Evolutionary conservation across 768 basidiomycete species (phyloP), one percentile per base, ranked within the genome.

Genomic region (Boletellus ananiceps): DNA sequence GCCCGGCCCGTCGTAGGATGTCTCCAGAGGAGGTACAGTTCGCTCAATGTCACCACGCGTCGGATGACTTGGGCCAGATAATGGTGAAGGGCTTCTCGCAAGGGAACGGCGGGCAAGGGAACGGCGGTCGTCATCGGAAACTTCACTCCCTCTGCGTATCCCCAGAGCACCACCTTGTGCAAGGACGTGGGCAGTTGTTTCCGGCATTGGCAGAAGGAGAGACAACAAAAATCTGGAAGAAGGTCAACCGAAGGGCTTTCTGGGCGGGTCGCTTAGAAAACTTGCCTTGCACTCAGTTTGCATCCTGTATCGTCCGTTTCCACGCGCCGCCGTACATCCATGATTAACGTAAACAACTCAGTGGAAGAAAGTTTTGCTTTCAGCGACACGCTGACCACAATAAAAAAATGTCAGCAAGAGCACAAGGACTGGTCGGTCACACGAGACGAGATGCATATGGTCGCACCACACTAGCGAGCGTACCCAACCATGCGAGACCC

Each of bases 291-390:
- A 27, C 53, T 40, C n/a, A 49, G 21, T 32, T 56, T 53, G 13
- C 33, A 53, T 18, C 42, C 53, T 8, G 76, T 82, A 37, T 76
- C 74, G 57, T 86, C 84, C 55, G 78, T 78, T 61, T 14, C 93
- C 8, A 95, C 83, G 8, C 84, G 73, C 47, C 83, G 71, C 18
- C 93, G 77, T 14, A 93, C 84, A 51, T 93, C 87, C 48, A 74
- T 71, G 13, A 95, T 66, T 0, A 90, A 74, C 8, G 78, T 68
- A 56, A 83, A 80, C 13, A 93, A 69, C 57, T 93, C 93, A 23
- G 77, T 74, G 0, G 77, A 66, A 1, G 81, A 75, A n/a, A 94
- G 71, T 57, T 84, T 85, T 3, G 77, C 74, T 67, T 94, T 94
- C 14, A 95, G 69, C 0, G 88, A 86, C n/a, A 95, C 84, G 2